Percentiles rank a stretch among this genome's conserved stretches.
phyloP scores from a whole-genome alignment of 441 rosid genomes.

The Euphorbia schlechtendalii region DNA sequence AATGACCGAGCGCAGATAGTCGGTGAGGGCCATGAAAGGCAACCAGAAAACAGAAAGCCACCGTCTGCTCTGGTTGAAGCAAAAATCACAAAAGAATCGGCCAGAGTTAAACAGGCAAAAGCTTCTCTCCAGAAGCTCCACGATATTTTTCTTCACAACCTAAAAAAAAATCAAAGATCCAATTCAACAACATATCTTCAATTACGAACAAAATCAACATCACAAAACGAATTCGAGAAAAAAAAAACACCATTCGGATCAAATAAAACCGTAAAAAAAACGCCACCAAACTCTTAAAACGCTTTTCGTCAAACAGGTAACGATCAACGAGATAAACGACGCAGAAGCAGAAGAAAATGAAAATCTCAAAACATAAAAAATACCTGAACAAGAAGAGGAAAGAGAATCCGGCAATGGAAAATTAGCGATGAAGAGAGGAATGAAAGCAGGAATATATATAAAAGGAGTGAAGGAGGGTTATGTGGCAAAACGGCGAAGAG shows the following conservation, averaged over 20 bases:
- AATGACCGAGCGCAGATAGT: conserved; percentile 22
- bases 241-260: no score
- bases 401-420: neutral
- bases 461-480: neutral
- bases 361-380: neutral
- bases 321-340: neutral
- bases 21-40: conserved; percentile 14
- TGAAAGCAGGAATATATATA: neutral
- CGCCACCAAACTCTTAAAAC: no score
- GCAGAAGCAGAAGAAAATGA: neutral
- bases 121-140: conserved; percentile 55
- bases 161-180: neutral
- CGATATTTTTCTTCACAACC: conserved; percentile 8
- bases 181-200: neutral
- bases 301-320: no score
- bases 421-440: neutral
- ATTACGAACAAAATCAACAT: no score
- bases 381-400: neutral
- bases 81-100: no score
- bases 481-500: neutral
- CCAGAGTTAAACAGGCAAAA: conserved; percentile 58
- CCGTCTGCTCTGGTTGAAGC: conserved; percentile 43
- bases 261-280: no score
- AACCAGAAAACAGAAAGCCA: conserved; percentile 35
- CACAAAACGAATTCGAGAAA: neutral